Percentiles rank a stretch among this genome's conserved stretches.
Conservation (phyloP, 2,329 filamentous ascomycete species). For the Elsinoe ampelina region DNA sequence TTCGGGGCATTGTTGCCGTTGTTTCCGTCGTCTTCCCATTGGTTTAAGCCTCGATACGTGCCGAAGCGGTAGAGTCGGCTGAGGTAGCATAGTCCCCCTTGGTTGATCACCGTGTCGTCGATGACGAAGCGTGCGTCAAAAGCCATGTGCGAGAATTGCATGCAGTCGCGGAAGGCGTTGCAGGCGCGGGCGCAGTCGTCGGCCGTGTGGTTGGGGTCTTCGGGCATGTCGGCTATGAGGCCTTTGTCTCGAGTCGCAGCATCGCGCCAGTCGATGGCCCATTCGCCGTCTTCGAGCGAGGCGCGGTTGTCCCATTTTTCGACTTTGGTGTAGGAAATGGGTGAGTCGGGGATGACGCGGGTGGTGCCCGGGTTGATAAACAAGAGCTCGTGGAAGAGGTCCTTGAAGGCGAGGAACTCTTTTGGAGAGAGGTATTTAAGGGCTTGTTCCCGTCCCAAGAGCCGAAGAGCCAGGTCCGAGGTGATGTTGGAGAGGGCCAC, state of each 20-base stretch:
- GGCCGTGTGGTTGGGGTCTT: constrained; percentile 15
- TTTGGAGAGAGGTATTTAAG: constrained; percentile 10
- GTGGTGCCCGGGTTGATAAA: background rate
- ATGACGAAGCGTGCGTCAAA: constrained; percentile 11
- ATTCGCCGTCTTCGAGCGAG: constrained; percentile 10
- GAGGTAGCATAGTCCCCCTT: constrained; percentile 18
- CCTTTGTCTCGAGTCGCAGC: background rate
- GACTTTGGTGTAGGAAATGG: background rate
- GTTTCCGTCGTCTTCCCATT: constrained; percentile 18
- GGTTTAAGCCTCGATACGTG: constrained; percentile 9
- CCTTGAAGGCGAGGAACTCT: constrained; percentile 14
- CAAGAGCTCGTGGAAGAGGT: constrained; percentile 12
- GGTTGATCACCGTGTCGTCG: background rate
- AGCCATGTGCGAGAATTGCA: constrained; percentile 19
- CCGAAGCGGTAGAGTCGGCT: constrained; percentile 20
- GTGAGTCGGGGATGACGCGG: background rate
- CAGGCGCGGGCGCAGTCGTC: constrained; percentile 15
- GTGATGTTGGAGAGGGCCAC: constrained; percentile 22
- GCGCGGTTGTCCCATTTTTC: constrained; percentile 19
- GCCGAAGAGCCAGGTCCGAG: constrained; percentile 6
- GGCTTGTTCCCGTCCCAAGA: constrained; percentile 6
- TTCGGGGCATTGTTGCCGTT: constrained; percentile 2
- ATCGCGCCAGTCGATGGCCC: constrained; percentile 7
- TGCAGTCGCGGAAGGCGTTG: constrained; percentile 11
- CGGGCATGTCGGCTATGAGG: constrained; percentile 13